Conservation (phyloP, 495 filamentous ascomycete species). For the Pseudevernia furfuracea region DNA sequence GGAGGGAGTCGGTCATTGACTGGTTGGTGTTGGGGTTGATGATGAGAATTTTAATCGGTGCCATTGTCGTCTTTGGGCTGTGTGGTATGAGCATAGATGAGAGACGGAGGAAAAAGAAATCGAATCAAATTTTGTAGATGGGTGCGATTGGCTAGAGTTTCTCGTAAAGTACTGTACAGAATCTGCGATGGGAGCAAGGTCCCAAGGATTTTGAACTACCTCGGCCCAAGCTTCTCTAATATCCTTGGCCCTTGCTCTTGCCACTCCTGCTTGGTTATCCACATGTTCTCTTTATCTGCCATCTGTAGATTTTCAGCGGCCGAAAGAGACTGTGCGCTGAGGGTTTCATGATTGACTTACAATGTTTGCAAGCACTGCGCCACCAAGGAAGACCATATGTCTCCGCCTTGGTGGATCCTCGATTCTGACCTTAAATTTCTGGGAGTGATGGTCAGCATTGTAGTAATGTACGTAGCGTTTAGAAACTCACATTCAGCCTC, state of each 20-base stretch:
- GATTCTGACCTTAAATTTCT: slow-evolving; percentile 99
- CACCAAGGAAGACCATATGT: slow-evolving; percentile 98
- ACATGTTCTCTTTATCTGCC: slow-evolving; percentile 97
- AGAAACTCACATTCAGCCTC: slow-evolving; percentile 59
- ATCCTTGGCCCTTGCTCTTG: slow-evolving; percentile 81
- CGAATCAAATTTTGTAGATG: slow-evolving; percentile 5
- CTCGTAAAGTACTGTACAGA: slow-evolving; percentile 6
- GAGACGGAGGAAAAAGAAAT: slow-evolving; percentile 17
- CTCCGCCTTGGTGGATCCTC: slow-evolving; percentile 92
- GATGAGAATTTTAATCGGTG: slow-evolving; percentile 53
- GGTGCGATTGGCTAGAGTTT: not conserved
- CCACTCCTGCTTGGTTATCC: slow-evolving; percentile 96
- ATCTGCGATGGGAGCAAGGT: not conserved
- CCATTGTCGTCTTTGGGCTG: slow-evolving; percentile 7
- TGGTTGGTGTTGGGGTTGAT: slow-evolving; percentile 86
- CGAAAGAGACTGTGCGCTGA: not conserved
- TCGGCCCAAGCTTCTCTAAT: slow-evolving; percentile 84
- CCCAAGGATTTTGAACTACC: slow-evolving; percentile 34
- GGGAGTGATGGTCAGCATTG: not conserved
- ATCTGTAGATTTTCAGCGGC: slow-evolving; percentile 45
- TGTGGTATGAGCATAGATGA: slow-evolving; percentile 8
- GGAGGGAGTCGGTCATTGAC: slow-evolving; percentile 72
- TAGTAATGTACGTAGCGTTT: not conserved
- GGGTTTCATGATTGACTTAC: slow-evolving; percentile 35
- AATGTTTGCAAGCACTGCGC: slow-evolving; percentile 94